phyloP scores from a whole-genome alignment of 768 basidiomycete genomes.

The Lactarius sanguifluus region DNA sequence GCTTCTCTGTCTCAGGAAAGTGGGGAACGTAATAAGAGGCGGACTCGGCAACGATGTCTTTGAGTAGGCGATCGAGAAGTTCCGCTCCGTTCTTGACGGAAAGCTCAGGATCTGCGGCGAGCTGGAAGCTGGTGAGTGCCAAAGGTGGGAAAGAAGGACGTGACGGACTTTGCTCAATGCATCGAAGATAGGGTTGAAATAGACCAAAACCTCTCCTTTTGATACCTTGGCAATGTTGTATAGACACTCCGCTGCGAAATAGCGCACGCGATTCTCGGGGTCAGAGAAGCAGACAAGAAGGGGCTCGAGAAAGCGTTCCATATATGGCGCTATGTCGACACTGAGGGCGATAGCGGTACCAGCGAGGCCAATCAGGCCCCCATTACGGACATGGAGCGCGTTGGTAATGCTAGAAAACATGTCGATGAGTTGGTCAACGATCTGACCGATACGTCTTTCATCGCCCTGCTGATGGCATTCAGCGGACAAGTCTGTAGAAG shows the following conservation, averaged over 20 bases:
- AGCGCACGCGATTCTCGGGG: constrained; percentile 90
- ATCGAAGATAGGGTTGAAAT: constrained; percentile 98
- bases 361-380: constrained; percentile 93
- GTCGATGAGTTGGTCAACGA: constrained; percentile 92
- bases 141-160: background rate
- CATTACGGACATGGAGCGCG: constrained; percentile 87
- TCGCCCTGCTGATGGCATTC: constrained; percentile 85
- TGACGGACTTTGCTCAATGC: constrained; percentile 87
- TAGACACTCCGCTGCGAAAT: constrained; percentile 96
- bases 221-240: constrained; percentile 99
- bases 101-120: constrained; percentile 91
- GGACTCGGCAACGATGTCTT: constrained; percentile 96
- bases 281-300: constrained; percentile 92
- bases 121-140: constrained; percentile 46
- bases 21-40: constrained; percentile 93
- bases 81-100: constrained; percentile 99
- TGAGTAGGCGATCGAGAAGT: constrained; percentile 92
- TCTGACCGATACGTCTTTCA: constrained; percentile 74
- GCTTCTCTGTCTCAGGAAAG: constrained; percentile 75
- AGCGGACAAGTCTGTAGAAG: constrained; percentile 68
- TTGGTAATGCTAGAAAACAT: constrained; percentile 86
- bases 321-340: constrained; percentile 89
- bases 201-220: constrained; percentile 93
- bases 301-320: constrained; percentile 89
- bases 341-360: constrained; percentile 97